A percentile compares a stretch with the other conserved stretches of the same genome.
Conservation (phyloP, 1,284 basidiomycete genomes). For the Sanghuangporus weigelae region DNA sequence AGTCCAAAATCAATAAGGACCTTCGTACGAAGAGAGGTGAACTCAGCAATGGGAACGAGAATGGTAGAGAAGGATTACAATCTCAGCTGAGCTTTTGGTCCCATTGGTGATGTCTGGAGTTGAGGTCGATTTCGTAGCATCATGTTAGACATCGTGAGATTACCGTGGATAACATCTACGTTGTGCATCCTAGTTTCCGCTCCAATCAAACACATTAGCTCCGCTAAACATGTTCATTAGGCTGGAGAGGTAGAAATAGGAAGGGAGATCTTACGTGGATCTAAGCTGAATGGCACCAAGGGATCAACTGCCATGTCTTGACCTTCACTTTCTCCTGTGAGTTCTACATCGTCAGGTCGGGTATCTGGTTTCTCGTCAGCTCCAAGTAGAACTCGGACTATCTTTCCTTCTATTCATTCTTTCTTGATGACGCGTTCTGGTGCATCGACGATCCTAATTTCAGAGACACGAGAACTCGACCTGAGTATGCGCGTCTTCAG, state of each 20-base stretch:
- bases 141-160: constrained; percentile 99
- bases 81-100: constrained; percentile 23
- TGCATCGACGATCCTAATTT: constrained; percentile 82
- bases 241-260: not conserved
- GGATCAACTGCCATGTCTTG: constrained; percentile 30
- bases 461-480: constrained; percentile 84
- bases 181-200: constrained; percentile 82
- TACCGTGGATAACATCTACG: constrained; percentile 90
- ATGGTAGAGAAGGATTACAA: constrained; percentile 25
- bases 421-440: constrained; percentile 78
- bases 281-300: constrained; percentile 48
- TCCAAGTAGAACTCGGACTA: constrained; percentile 75
- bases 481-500: constrained; percentile 30
- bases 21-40: constrained; percentile 24
- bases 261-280: constrained; percentile 19
- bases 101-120: constrained; percentile 19
- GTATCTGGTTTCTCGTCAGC: constrained; percentile 54
- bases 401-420: constrained; percentile 88
- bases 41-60: not conserved
- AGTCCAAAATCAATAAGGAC: constrained; percentile 96
- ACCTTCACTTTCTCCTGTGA: constrained; percentile 36
- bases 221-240: constrained; percentile 38
- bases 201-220: constrained; percentile 77
- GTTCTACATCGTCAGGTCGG: constrained; percentile 41
- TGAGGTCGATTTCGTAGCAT: constrained; percentile 57